A percentile compares a stretch with the other conserved stretches of the same genome.
These are phyloP conservation scores for Barnettozyma wickerhamii DNA, from an alignment of 805 yeast genomes.

Conservation along the genomic window DNA sequence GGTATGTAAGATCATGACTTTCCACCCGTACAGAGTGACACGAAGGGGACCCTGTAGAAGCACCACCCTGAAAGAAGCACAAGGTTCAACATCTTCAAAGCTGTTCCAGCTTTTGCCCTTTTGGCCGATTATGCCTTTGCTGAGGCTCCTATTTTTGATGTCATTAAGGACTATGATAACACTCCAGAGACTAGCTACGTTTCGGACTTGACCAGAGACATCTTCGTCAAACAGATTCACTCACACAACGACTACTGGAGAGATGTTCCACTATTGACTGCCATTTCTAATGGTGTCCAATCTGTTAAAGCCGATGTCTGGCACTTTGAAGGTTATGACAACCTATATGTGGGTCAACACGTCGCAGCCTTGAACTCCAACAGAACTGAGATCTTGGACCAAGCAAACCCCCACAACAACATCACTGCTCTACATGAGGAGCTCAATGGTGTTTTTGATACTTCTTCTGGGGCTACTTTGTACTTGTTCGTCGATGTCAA, in stretches of 20 bases:
- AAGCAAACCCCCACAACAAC: slow-evolving; percentile 36
- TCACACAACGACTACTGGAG: slow-evolving; percentile 78
- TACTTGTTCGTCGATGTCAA: slow-evolving; percentile 66
- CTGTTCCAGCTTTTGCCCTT: slow-evolving; percentile 5
- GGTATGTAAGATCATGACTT: too few species aligned
- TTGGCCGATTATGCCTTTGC: slow-evolving; percentile 1
- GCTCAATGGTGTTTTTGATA: slow-evolving; percentile 39
- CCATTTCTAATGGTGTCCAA: slow-evolving; percentile 46
- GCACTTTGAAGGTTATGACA: slow-evolving; percentile 33
- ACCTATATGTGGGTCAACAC: slow-evolving; percentile 64
- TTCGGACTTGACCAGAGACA: slow-evolving; percentile 21
- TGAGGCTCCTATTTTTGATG: slow-evolving; percentile 19
- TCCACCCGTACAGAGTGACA: neutral
- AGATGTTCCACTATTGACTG: slow-evolving; percentile 52
- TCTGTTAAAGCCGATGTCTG: slow-evolving; percentile 69
- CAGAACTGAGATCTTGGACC: slow-evolving; percentile 46
- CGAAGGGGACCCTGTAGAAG: neutral
- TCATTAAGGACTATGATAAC: slow-evolving; percentile 14
- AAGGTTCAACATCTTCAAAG: neutral
- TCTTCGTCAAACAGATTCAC: slow-evolving; percentile 41
- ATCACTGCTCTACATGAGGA: slow-evolving; percentile 14
- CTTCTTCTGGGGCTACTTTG: slow-evolving; percentile 45
- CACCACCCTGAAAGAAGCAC: neutral
- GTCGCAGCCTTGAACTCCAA: slow-evolving; percentile 40
- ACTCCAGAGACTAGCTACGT: slow-evolving; percentile 15